These are phyloP conservation scores for Ascodesmis nigricans DNA, from an alignment of 495 filamentous ascomycete genomes.

Conservation along the genomic window DNA sequence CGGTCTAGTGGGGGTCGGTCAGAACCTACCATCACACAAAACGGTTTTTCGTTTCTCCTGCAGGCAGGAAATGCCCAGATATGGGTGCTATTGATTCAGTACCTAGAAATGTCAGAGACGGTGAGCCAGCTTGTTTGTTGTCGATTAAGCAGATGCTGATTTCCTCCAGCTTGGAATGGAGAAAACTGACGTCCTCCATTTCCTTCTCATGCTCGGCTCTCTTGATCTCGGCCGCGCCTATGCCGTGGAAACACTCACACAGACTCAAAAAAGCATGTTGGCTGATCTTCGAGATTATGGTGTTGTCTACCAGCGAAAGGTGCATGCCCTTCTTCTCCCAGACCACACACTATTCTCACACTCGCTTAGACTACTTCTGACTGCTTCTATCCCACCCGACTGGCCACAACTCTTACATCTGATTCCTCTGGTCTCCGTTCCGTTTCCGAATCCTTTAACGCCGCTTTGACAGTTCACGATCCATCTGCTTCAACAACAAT, in stretches of 20 bases:
- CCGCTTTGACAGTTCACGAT: constrained; percentile 27
- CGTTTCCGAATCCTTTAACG: constrained; percentile 32
- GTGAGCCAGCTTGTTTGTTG: constrained; percentile 17
- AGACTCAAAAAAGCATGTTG: constrained; percentile 67
- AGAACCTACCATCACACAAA: constrained; percentile 55
- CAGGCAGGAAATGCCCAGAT: constrained; percentile 93
- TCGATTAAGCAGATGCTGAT: constrained; percentile 12
- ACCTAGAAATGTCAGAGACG: constrained; percentile 62
- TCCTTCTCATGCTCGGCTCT: constrained; percentile 86
- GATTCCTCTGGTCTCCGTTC: constrained; percentile 48
- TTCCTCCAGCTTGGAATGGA: constrained; percentile 42
- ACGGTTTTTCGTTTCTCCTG: constrained; percentile 79
- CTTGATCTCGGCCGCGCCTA: constrained; percentile 81
- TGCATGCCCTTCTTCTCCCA: too few species aligned
- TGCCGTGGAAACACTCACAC: constrained; percentile 52
- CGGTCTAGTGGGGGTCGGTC: constrained; percentile 27
- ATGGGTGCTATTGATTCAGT: constrained; percentile 83
- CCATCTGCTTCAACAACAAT: constrained; percentile 35
- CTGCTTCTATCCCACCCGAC: constrained; percentile 80
- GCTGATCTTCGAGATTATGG: constrained; percentile 73
- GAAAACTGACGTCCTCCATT: constrained; percentile 76
- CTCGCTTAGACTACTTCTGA: constrained; percentile 27
- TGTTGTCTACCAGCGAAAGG: constrained; percentile 47
- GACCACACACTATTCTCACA: constrained; percentile 24
- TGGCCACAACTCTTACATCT: constrained; percentile 84